phyloP scores from a whole-genome alignment of 495 filamentous ascomycete genomes.

The Neurospora sublineolata region DNA sequence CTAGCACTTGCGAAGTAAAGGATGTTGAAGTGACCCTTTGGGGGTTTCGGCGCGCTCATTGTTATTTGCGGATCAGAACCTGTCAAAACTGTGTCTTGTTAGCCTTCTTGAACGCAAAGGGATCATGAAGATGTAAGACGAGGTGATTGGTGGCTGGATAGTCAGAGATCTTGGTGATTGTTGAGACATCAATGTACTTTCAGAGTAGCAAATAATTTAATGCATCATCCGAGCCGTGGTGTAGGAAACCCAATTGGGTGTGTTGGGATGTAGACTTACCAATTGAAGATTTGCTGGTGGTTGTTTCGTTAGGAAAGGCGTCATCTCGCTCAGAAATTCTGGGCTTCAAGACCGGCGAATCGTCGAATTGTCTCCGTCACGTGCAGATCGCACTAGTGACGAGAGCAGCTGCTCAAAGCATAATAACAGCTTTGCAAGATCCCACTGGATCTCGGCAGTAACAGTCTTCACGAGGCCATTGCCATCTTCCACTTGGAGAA shows the following conservation, averaged over 20 bases:
- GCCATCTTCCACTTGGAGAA: neutral
- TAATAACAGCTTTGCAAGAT: neutral
- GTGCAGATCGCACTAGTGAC: neutral
- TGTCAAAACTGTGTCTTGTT: neutral
- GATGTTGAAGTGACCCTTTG: constrained; percentile 56
- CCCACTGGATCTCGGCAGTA: neutral
- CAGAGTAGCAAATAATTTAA: constrained; percentile 59
- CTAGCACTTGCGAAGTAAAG: constrained; percentile 81
- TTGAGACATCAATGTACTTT: constrained; percentile 36
- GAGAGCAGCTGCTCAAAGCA: neutral
- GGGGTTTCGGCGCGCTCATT: constrained; percentile 26
- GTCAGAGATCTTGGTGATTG: constrained; percentile 56
- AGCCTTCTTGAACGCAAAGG: neutral
- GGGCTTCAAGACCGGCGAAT: neutral
- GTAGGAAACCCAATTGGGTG: neutral
- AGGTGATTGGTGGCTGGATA: constrained; percentile 13
- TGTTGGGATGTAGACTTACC: constrained; percentile 7
- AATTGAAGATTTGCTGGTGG: neutral
- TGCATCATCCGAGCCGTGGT: constrained; percentile 32
- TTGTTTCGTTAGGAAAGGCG: neutral
- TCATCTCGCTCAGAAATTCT: neutral
- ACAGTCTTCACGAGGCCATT: neutral
- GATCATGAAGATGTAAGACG: constrained; percentile 1
- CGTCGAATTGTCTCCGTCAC: neutral
- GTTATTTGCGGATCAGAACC: constrained; percentile 11